Evolutionary conservation across 108 stramenopile species (phyloP).

Genomic region (Skeletonema marinoi): DNA sequence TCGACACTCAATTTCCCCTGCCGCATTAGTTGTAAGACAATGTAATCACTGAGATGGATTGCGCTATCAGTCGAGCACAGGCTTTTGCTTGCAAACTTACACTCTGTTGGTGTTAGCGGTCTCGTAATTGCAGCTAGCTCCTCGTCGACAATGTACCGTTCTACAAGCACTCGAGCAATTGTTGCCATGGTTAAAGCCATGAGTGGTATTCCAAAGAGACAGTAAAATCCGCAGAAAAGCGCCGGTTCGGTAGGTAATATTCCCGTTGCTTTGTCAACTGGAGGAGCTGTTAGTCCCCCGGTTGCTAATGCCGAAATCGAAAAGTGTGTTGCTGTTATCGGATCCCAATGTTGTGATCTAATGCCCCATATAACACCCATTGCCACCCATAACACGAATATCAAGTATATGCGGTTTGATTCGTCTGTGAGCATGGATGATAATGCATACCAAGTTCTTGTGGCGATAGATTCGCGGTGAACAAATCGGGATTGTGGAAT

Average conservation of each 20-base stretch:
- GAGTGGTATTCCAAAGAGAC: conserved; percentile 68
- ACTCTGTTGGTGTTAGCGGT: conserved; percentile 57
- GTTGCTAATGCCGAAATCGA: conserved; percentile 73
- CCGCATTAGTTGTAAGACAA: conserved; percentile 69
- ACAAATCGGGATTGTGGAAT: conserved; percentile 2
- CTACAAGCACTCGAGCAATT: conserved; percentile 63
- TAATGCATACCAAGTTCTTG: conserved; percentile 2
- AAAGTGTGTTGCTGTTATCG: conserved; percentile 73
- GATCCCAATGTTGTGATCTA: conserved; percentile 57
- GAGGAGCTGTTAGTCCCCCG: conserved; percentile 71
- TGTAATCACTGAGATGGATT: conserved; percentile 62
- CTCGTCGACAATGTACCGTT: conserved; percentile 52
- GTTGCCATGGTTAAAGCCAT: conserved; percentile 70
- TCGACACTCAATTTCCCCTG: conserved; percentile 60
- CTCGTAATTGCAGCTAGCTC: conserved; percentile 46
- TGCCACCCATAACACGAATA: conserved; percentile 51
- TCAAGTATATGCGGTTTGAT: conserved; percentile 53
- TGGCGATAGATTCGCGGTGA: neutral
- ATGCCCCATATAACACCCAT: conserved; percentile 64
- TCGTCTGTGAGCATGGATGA: conserved; percentile 7
- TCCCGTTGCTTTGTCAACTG: conserved; percentile 48
- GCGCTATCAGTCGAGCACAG: conserved; percentile 40
- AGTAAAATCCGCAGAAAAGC: conserved; percentile 69
- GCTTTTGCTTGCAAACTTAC: conserved; percentile 54
- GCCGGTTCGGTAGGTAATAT: conserved; percentile 58